Evolutionary conservation across 352 stramenopile genomes (phyloP).

Genomic region (Phytophthora pseudosyringae): DNA sequence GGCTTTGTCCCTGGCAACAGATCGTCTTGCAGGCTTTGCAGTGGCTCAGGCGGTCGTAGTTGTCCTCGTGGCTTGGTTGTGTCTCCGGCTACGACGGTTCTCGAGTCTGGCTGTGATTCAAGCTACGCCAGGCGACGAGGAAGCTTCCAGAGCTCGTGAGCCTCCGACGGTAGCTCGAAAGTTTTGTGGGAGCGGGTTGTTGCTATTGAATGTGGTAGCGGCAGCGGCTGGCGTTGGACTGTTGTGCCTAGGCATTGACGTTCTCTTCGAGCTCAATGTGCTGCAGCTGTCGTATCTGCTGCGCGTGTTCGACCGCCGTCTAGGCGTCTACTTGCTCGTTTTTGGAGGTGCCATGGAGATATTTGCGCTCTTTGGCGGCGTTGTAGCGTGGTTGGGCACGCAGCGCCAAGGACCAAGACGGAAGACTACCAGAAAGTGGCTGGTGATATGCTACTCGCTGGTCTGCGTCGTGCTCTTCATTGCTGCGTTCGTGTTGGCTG

Average conservation of each 20-base stretch:
- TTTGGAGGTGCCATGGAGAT: slow-evolving; percentile 45
- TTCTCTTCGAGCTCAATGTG: slow-evolving; percentile 71
- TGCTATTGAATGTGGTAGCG: slow-evolving; percentile 27
- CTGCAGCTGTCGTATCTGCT: slow-evolving; percentile 68
- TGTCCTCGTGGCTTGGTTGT: slow-evolving; percentile 26
- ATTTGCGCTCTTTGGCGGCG: slow-evolving; percentile 43
- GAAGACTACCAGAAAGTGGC: slow-evolving; percentile 12
- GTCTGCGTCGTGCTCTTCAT: slow-evolving; percentile 52
- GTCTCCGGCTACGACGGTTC: slow-evolving; percentile 38
- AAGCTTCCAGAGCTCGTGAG: background rate
- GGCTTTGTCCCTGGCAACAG: slow-evolving; percentile 22
- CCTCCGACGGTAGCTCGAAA: slow-evolving; percentile 21
- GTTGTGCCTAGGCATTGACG: slow-evolving; percentile 56
- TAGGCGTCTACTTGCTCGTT: slow-evolving; percentile 57
- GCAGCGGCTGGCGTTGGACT: slow-evolving; percentile 40
- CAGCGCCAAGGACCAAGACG: slow-evolving; percentile 1
- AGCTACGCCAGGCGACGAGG: background rate
- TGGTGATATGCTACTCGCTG: slow-evolving; percentile 43
- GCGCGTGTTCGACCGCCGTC: slow-evolving; percentile 55
- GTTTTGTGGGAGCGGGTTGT: slow-evolving; percentile 9
- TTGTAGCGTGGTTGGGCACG: slow-evolving; percentile 32
- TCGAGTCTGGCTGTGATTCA: slow-evolving; percentile 12
- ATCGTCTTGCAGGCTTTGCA: slow-evolving; percentile 26
- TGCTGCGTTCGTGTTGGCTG: slow-evolving; percentile 42
- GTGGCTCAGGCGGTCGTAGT: slow-evolving; percentile 30